Conservation (phyloP, 768 basidiomycete species). For the Melanogaster broomeanus region DNA sequence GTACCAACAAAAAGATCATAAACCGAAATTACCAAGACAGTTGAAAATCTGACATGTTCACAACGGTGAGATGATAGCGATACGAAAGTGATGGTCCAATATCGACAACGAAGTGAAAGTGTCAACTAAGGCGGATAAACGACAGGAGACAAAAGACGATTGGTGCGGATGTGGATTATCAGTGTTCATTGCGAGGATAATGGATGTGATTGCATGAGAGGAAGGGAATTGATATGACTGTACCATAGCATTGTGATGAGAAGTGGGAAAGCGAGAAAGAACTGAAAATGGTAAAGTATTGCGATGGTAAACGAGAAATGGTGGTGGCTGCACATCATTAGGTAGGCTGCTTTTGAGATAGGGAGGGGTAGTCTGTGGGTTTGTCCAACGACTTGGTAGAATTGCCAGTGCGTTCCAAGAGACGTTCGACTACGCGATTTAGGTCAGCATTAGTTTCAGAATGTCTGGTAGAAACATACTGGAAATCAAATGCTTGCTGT, state of each 20-base stretch:
- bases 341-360: conserved; percentile 25
- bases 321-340: conserved; percentile 9
- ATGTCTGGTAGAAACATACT: conserved; percentile 49
- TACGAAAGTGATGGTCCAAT: conserved; percentile 19
- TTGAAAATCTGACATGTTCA: neutral
- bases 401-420: conserved; percentile 54
- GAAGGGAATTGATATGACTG: conserved; percentile 31
- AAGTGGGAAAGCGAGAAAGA: conserved; percentile 15
- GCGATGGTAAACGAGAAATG: conserved; percentile 7
- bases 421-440: conserved; percentile 59
- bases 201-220: conserved; percentile 32
- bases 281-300: conserved; percentile 8
- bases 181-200: conserved; percentile 37
- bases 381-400: conserved; percentile 26
- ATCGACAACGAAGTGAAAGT: conserved; percentile 33
- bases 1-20: conserved; percentile 11
- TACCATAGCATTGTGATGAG: conserved; percentile 40
- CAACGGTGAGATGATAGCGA: conserved; percentile 19
- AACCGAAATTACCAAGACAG: neutral
- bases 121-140: conserved; percentile 24
- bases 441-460: conserved; percentile 8
- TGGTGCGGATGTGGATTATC: conserved; percentile 36
- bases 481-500: conserved; percentile 79
- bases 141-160: conserved; percentile 19
- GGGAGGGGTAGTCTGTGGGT: conserved; percentile 30